Evolutionary conservation across 345 rosid genomes (phyloP).

Genomic region (Rhizophora apiculata): DNA sequence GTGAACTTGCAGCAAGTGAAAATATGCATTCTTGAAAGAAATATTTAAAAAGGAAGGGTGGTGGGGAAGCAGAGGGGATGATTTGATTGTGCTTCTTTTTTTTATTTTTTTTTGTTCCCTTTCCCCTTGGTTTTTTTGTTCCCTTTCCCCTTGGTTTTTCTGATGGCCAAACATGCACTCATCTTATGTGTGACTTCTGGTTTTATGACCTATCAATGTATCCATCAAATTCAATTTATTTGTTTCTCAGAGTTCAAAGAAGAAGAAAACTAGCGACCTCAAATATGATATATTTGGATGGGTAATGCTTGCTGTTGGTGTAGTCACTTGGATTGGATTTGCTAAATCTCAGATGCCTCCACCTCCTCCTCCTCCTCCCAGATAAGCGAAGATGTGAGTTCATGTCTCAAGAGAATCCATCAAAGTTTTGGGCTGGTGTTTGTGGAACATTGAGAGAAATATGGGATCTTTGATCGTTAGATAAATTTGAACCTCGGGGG

Average conservation of each 20-base stretch:
- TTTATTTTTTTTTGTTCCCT: too few species aligned
- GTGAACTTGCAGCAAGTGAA: too few species aligned
- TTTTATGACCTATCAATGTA: background rate
- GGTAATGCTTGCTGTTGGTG: constrained; percentile 79
- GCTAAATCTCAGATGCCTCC: constrained; percentile 70
- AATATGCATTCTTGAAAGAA: too few species aligned
- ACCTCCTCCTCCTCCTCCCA: constrained; percentile 30
- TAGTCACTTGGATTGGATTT: constrained; percentile 78
- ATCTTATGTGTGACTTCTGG: background rate
- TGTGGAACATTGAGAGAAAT: constrained; percentile 19
- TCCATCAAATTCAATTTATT: background rate
- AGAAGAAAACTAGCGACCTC: constrained; percentile 58
- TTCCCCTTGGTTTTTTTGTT: too few species aligned
- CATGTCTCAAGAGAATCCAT: background rate
- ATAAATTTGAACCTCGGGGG: constrained; percentile 17
- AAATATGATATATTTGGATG: constrained; percentile 78
- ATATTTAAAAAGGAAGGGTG: too few species aligned
- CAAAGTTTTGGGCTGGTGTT: constrained; percentile 3
- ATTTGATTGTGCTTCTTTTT: too few species aligned
- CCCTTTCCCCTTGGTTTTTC: too few species aligned
- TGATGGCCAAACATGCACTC: too few species aligned
- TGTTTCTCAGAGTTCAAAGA: constrained; percentile 43
- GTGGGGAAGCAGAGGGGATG: too few species aligned
- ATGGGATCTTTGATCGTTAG: constrained; percentile 1
- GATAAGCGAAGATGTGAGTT: constrained; percentile 18